Base-by-base conservation (phyloP, 257 asterid genomes). In the Solanum sejunctum region DNA sequence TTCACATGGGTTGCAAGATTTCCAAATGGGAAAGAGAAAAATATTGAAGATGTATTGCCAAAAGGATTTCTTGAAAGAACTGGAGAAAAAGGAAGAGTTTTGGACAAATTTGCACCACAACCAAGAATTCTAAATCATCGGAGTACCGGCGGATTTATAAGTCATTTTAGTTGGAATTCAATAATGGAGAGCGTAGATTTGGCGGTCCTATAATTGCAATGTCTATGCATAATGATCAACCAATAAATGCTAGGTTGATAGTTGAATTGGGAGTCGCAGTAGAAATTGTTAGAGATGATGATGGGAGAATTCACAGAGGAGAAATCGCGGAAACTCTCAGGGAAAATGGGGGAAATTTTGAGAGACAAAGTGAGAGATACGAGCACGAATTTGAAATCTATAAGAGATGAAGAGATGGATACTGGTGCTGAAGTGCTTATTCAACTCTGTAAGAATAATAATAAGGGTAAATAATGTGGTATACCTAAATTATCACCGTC, bases 151-250 rank as follows among this genome's bases (percentile, higher is more conserved):
- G 92, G 91, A n/a, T 90, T 90, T 41, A 84, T 87, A 84, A 89
- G 90, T 55, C 92, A 89, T 12, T 89, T 88, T 56, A 88, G 92
- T 17, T 88, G 91, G 90, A 88, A 85, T 21, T 88, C 92, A 1
- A 20, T 87, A 15, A 82, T 67, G 58, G 92, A 90, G 13, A 86
- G 89, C 28, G 41, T 87, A 10, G 63, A 66, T 17, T 87, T 63
- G 10, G 89, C 90, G 26, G 90, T 88, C 93, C 91, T 3, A 84
- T 86, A 7, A 86, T 90, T 70, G 91, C 87, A 0, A 55, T 91
- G 91, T 91, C 93, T 17, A 86, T 89, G 79, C 89, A 89, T 32
- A 79, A 82, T 58, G 93, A 91, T 56, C 93, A 91, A 58, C 91
- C 93, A 2, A 0, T 87, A 32, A 89, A 91, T 21, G 92, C 91